These are phyloP conservation scores for Parascedosporium putredinis DNA, from an alignment of 2,329 filamentous ascomycete genomes.

Conservation along the genomic window DNA sequence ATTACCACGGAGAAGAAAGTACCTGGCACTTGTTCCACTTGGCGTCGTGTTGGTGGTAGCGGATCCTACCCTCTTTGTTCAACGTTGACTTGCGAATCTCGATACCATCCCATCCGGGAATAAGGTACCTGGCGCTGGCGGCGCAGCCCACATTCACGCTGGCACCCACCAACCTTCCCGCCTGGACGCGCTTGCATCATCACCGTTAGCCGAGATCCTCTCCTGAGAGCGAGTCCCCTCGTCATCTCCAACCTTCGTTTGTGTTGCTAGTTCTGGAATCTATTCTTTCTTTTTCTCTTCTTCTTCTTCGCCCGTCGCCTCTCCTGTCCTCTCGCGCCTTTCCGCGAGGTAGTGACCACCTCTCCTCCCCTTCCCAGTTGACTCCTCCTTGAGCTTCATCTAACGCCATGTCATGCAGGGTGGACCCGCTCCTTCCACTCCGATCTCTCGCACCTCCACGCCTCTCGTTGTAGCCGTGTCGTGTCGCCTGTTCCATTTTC, in stretches of 20 bases:
- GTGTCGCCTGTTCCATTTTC: not conserved
- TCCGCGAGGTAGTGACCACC: not conserved
- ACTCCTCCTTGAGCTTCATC: not conserved
- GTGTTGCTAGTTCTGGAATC: not conserved
- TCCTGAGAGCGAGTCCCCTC: not conserved
- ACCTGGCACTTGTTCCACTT: too few species aligned
- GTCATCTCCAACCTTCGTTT: not conserved
- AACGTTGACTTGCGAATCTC: too few species aligned
- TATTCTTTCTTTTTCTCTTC: not conserved
- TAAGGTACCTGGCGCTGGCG: too few species aligned
- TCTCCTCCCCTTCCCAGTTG: not conserved
- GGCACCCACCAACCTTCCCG: too few species aligned
- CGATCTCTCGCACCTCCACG: not conserved
- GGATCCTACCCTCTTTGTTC: too few species aligned
- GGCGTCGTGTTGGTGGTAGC: too few species aligned
- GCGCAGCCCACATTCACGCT: too few species aligned
- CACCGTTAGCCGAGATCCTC: not conserved
- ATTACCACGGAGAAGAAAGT: too few species aligned
- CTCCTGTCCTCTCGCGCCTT: not conserved
- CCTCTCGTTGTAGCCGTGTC: not conserved
- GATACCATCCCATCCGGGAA: too few species aligned
- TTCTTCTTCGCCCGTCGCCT: too few species aligned
- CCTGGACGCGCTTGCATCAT: too few species aligned
- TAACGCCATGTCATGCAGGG: conserved; percentile 6
- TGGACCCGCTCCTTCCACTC: not conserved